Evolutionary conservation across 2,329 filamentous ascomycete species (phyloP).

Genomic region (Colletotrichum sidae): DNA sequence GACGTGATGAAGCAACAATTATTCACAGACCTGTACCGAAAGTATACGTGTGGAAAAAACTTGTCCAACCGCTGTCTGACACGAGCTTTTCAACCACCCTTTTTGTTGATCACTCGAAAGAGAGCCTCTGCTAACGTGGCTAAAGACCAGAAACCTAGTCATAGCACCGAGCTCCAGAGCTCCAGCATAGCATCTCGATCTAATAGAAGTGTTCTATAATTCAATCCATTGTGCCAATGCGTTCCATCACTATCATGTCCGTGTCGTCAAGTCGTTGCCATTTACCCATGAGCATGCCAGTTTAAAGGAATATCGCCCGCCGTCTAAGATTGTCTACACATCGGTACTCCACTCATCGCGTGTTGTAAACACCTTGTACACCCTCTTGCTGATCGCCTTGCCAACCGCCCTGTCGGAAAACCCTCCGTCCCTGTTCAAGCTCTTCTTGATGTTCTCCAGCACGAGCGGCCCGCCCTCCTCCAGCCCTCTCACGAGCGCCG

Average conservation of each 20-base stretch:
- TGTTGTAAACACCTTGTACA: constrained; percentile 71
- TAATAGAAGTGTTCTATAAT: too few species aligned
- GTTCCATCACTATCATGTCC: too few species aligned
- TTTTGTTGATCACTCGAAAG: constrained; percentile 20
- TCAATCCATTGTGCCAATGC: too few species aligned
- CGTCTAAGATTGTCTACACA: constrained; percentile 49
- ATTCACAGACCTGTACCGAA: constrained; percentile 91
- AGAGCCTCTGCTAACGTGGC: constrained; percentile 18
- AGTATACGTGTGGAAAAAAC: constrained; percentile 72
- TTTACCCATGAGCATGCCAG: too few species aligned
- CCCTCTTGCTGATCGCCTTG: constrained; percentile 66
- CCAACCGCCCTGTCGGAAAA: constrained; percentile 67
- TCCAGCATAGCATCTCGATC: too few species aligned
- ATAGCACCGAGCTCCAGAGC: too few species aligned
- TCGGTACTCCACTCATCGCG: constrained; percentile 67
- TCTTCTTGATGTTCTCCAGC: constrained; percentile 71
- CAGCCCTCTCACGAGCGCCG: constrained; percentile 69
- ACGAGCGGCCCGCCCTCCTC: constrained; percentile 67
- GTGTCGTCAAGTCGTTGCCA: too few species aligned
- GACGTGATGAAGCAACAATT: constrained; percentile 76
- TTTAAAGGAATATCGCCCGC: too few species aligned
- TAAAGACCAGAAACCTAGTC: not conserved
- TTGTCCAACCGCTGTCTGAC: constrained; percentile 90
- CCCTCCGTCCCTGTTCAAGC: constrained; percentile 67
- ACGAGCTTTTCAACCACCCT: constrained; percentile 35